Evolutionary conservation across 2,329 filamentous ascomycete genomes (phyloP), one percentile per base, ranked within the genome.

Genomic region (Mycocentrospora acerina): DNA sequence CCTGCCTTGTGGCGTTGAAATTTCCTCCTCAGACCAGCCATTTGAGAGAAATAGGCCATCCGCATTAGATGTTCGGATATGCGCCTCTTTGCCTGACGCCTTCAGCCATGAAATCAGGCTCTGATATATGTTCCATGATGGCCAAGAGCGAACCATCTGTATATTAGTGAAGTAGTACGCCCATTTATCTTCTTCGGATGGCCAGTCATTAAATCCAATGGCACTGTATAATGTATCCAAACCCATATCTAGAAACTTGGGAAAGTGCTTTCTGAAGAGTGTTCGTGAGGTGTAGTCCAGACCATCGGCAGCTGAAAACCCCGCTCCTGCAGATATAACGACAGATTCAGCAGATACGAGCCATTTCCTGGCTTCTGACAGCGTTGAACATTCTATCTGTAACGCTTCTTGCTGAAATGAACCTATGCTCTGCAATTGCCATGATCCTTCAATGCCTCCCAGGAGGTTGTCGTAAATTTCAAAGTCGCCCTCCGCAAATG

Each of bases 131-230:
- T 16, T 13, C n/a, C 57, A 66, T 17, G 14, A 24, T 1, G 52
- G 48, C 62, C 62, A 67, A 2, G 34, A 42, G 11, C 43, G 42
- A 6, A 60, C 44, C 50, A 64, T 57, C 6, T 38, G 36, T 4
- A 65, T 42, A 32, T 66, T 63, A 0, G 55, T 55, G 42, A 67
- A 64, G 38, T 56, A 66, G 32, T 66, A 66, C 1, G 59, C 54
- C 65, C 61, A 67, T 32, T 59, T 57, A 6, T 56, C 55, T 18
- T 40, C 42, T 13, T 59, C 55, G 3, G 50, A 55, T 3, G 51
- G 48, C 55, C 65, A 69, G 3, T 32, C 40, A n/a, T n/a, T n/a
- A 42, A 58, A 66, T 3, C 62, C 61, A 30, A 68, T 64, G n/a
- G 62, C 58, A 39, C 60, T 59, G 39, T 67, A 67, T 6, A 68